Base-by-base conservation (phyloP, 768 basidiomycete genomes). In the Rhizopogon vesiculosus region DNA sequence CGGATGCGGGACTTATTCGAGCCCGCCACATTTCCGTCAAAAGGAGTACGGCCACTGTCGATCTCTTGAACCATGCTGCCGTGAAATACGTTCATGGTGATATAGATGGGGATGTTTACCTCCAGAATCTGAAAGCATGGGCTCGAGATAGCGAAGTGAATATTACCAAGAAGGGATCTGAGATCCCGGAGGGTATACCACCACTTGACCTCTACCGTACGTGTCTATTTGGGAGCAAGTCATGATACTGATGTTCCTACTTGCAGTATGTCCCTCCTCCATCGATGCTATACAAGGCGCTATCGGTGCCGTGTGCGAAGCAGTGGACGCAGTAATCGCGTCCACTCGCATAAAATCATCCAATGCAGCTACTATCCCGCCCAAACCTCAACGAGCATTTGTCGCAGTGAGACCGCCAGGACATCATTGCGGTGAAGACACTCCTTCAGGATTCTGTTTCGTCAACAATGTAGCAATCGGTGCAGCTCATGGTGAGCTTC, bases 401-500 rank as follows among this genome's bases (percentile, higher is more conserved):
- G 92, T 91, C 9, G 87, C 85, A 0, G 79, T 97, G 18, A 74
- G 95, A 49, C 95, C 94, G 0, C 95, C 95, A 0, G 95, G 96
- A 1, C 94, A 97, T 75, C 94, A 98, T 62, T 96, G 94, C 64
- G 91, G 91, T 2, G 93, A 94, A 69, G 84, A 93, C 56, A 82
- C 83, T 0, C 96, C 96, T 0, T 87, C 84, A 9, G 96, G 96
- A 0, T 98, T 98, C 68, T 98, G 96, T 69, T 97, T 95, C 62
- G 80, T 97, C 31, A 98, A 98, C 61, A 99, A 98, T 64, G 89
- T 97, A 0, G 86, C 87, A 0, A 80, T 98, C 3, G 94, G 80
- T 0, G 93, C 93, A 33, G 92, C 93, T 13, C 92, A 98, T 66
- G 95, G 93, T 93, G 62, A 41, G 77, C 56, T 3, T 12, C 42